Evolutionary conservation across 2,329 filamentous ascomycete species (phyloP).

Genomic region (Truncatella angustata): DNA sequence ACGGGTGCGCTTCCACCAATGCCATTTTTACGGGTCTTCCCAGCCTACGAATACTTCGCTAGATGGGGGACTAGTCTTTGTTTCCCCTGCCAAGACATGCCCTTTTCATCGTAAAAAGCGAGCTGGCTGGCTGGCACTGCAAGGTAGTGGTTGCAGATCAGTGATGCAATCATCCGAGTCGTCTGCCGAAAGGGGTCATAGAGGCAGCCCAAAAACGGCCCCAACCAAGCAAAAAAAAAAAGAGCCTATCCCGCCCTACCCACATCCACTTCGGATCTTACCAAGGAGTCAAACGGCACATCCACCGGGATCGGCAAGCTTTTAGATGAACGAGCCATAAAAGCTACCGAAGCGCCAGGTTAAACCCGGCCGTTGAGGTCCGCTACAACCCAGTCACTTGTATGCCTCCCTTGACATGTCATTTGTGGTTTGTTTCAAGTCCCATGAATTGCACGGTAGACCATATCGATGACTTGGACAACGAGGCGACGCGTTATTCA

Average conservation of each 20-base stretch:
- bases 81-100: slow-evolving; percentile 21
- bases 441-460: neutral
- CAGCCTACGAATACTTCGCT: neutral
- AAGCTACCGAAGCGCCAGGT: slow-evolving; percentile 2
- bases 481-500: too few species aligned
- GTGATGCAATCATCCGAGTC: slow-evolving; percentile 17
- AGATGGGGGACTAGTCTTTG: neutral
- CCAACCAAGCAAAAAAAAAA: neutral
- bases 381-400: neutral
- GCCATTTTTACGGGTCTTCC: neutral
- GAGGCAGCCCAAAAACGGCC: neutral
- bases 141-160: slow-evolving; percentile 24
- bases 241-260: neutral
- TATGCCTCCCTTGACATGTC: neutral
- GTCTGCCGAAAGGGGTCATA: slow-evolving; percentile 18
- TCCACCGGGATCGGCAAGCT: slow-evolving; percentile 8
- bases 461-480: too few species aligned
- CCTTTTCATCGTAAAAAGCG: slow-evolving; percentile 2
- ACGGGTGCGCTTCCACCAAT: neutral
- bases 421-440: slow-evolving; percentile 1
- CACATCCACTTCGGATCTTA: slow-evolving; percentile 5
- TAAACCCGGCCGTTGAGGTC: neutral
- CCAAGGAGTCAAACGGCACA: neutral
- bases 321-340: slow-evolving; percentile 7
- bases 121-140: slow-evolving; percentile 8